Evolutionary conservation across 179 eudicot genomes (phyloP), one percentile per base, ranked within the genome.

Genomic region (Pouteria campechiana): DNA sequence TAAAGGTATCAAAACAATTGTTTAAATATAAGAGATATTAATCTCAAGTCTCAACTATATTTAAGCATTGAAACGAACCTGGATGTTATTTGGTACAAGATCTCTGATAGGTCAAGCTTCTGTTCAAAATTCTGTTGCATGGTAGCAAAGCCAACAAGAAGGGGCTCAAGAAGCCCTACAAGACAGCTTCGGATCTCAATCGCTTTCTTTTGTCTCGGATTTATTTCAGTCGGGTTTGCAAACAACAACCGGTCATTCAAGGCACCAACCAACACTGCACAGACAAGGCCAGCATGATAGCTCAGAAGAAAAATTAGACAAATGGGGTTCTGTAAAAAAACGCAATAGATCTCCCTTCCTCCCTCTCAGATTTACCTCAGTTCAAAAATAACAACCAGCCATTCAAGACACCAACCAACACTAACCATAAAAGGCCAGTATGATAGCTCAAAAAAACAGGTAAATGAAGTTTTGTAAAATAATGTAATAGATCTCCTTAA

Each of bases 151-250:
- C 83, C 93, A 57, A 82, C 60, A 58, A 75, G 78, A 61, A 82
- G 83, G 27, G 93, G 93, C 64, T 83, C 98, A 52, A 90, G 98
- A 56, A 90, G 94, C 61, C 98, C 96, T 44, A 82, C 82, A 60
- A 90, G 96, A 63, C 88, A 82, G 51, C 76, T 77, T 67, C 79
- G 86, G 31, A 86, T 77, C 74, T 90, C 98, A 46, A 75, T 50
- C 29, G 66, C 73, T 78, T 90, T 90, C 70, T 74, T 90, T 57
- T 86, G 98, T 53, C 67, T 82, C 12, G 95, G 96, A 68, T 66
- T 90, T 66, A 73, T 67, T 21, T 78, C 94, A 16, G 94, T 90
- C 32, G 94, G 79, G 76, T 69, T 90, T 33, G 82, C 92, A 21
- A 90, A 76, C 73, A 90, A 48, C 63, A 90, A 57, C 9, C 98